Base-by-base conservation (phyloP, 140 eudicot species). In the Anethum foeniculum region DNA sequence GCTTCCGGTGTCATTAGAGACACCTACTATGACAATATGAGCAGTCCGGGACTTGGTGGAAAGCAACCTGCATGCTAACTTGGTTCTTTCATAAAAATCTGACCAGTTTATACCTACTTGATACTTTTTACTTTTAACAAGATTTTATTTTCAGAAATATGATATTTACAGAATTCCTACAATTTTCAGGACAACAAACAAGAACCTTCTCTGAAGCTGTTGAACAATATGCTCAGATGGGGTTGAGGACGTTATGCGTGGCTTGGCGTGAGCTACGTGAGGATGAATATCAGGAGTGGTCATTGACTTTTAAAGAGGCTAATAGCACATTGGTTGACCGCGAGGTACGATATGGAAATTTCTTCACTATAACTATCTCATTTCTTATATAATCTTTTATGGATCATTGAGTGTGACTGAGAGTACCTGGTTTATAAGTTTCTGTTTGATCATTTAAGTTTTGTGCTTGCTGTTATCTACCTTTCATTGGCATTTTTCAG, bases 241-340 rank as follows among this genome's bases (percentile, higher is more conserved):
- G 98, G 14, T 84, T 92, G 84, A 89, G 98, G 48, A 94, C 98
- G 75, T 88, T 94, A 73, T 94, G 98, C 82, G 77, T 95, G 79
- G 99, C 97, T 44, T 92, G 96, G 97, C 99, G 97, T 80, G 95
- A 95, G 80, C 78, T 95, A 76, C 86, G 84, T 28, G 97, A 92
- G 62, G 88, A 79, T 32, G 97, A 94, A 84, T 95, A 95, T 86
- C 92, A 80, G 56, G 97, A 92, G 81, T 95, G 99, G 99, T 88
- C 99, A 74, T 75, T 65, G 67, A 80, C 89, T 90, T 95, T 92
- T 78, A 95, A 87, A 86, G 97, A 92, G 84, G 97, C 98, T 81
- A 92, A 92, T 83, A 94, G 97, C 87, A 86, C 95, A 80, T 83
- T 94, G 81, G 93, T 94, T 71, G 98, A 94, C 85, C 82, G 98